A percentile compares a stretch with the other conserved stretches of the same genome.
Evolutionary conservation across 805 yeast genomes (phyloP).

Genomic region (Candida parachauliodes): DNA sequence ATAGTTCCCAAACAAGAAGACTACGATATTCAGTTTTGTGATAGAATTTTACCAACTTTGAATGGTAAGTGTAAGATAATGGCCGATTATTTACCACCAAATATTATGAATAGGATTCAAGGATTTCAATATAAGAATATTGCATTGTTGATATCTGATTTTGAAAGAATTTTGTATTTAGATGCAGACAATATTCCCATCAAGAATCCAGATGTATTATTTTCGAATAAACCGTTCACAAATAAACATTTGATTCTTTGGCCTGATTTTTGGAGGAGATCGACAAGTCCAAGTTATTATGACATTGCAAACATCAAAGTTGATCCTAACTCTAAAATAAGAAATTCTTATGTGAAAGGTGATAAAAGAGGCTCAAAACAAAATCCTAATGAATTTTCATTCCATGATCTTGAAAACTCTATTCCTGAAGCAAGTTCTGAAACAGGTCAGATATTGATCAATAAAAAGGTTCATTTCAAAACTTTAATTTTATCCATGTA

Average conservation of each 20-base stretch:
- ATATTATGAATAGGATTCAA: constrained; percentile 16
- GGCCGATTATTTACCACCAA: constrained; percentile 38
- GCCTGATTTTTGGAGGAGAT: constrained; percentile 43
- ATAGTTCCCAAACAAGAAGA: constrained; percentile 30
- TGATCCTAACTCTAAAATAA: constrained; percentile 16
- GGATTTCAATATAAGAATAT: constrained; percentile 36
- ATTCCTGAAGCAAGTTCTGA: constrained; percentile 38
- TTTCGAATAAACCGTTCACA: constrained; percentile 31
- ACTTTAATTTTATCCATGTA: constrained; percentile 34
- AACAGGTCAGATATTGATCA: constrained; percentile 37
- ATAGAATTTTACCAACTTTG: constrained; percentile 26
- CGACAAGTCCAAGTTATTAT: constrained; percentile 35
- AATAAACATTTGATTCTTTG: constrained; percentile 28
- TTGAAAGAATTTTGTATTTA: constrained; percentile 30
- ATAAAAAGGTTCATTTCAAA: constrained; percentile 27
- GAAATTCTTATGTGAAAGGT: constrained; percentile 25
- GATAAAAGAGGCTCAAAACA: constrained; percentile 22
- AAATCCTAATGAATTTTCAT: constrained; percentile 13
- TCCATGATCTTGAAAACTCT: constrained; percentile 28
- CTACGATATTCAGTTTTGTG: constrained; percentile 32
- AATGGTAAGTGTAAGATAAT: constrained; percentile 43
- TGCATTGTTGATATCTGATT: constrained; percentile 35
- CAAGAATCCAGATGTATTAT: constrained; percentile 33
- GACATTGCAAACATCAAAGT: constrained; percentile 28
- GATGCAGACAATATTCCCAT: constrained; percentile 40